Conservation (phyloP, 352 stramenopile species). For the Plasmopara halstedii region DNA sequence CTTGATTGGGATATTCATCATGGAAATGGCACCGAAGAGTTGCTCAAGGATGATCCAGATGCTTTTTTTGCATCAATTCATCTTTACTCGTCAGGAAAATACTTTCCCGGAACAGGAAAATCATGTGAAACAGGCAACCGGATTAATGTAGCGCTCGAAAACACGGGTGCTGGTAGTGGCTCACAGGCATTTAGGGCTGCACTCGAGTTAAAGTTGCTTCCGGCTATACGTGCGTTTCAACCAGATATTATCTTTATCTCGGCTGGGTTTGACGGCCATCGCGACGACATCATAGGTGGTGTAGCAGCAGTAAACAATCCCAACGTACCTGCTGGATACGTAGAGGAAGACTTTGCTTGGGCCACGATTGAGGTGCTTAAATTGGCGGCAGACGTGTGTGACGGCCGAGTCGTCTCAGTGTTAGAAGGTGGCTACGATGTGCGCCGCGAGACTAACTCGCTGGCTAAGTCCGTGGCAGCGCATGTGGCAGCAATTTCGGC, state of each 20-base stretch:
- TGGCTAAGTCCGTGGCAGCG: conserved; percentile 73
- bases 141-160: conserved; percentile 75
- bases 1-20: conserved; percentile 99
- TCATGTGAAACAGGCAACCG: conserved; percentile 46
- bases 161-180: conserved; percentile 52
- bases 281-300: conserved; percentile 77
- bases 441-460: conserved; percentile 67
- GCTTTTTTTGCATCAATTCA: conserved; percentile 82
- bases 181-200: conserved; percentile 60
- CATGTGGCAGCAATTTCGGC: conserved; percentile 67
- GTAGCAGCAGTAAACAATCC: conserved; percentile 68
- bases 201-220: conserved; percentile 52
- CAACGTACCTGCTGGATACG: conserved; percentile 67
- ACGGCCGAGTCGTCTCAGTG: conserved; percentile 76
- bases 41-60: conserved; percentile 73
- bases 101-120: conserved; percentile 74
- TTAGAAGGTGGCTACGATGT: conserved; percentile 85
- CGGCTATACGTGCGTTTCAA: conserved; percentile 62
- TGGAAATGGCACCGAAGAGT: conserved; percentile 96
- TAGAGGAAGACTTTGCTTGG: conserved; percentile 81
- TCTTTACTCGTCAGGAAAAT: conserved; percentile 62
- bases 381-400: conserved; percentile 64
- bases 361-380: conserved; percentile 70
- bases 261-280: conserved; percentile 81
- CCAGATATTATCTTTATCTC: conserved; percentile 87